Percentiles rank a stretch among this genome's conserved stretches.
Conservation (phyloP, 805 yeast species). For the Saccharomycopsis sp. region DNA sequence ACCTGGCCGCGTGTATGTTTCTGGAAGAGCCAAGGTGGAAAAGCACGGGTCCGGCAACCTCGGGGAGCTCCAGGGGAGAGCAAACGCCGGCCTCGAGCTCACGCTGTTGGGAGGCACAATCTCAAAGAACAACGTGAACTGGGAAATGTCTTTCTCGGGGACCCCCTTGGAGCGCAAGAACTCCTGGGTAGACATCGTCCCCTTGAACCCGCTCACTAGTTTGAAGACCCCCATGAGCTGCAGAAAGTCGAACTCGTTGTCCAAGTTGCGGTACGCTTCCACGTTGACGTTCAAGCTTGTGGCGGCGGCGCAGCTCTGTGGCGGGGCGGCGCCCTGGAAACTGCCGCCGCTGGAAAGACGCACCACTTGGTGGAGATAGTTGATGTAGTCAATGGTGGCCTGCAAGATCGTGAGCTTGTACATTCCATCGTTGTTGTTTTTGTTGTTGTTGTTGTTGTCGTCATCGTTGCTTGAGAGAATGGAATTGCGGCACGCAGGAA, state of each 20-base stretch:
- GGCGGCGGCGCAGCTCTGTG: conserved; percentile 25
- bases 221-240: conserved; percentile 20
- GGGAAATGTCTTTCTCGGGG: conserved; percentile 9
- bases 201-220: conserved; percentile 14
- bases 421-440: conserved; percentile 42
- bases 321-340: too few species aligned
- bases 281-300: conserved; percentile 42
- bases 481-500: conserved; percentile 67
- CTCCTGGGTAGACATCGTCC: too few species aligned
- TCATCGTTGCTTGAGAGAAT: conserved; percentile 10
- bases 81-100: not conserved
- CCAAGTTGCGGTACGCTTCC: conserved; percentile 51
- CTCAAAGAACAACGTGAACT: conserved; percentile 16
- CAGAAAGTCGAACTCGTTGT: conserved; percentile 43
- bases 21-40: not conserved
- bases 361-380: conserved; percentile 55
- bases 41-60: conserved; percentile 9
- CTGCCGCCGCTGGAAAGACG: conserved; percentile 27
- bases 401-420: conserved; percentile 74
- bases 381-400: conserved; percentile 74
- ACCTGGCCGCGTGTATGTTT: not conserved
- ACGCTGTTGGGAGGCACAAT: not conserved
- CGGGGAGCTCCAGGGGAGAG: conserved; percentile 5
- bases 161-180: conserved; percentile 15
- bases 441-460: conserved; percentile 22